phyloP scores from a whole-genome alignment of 306 rosid species.

The Coriaria nepalensis region DNA sequence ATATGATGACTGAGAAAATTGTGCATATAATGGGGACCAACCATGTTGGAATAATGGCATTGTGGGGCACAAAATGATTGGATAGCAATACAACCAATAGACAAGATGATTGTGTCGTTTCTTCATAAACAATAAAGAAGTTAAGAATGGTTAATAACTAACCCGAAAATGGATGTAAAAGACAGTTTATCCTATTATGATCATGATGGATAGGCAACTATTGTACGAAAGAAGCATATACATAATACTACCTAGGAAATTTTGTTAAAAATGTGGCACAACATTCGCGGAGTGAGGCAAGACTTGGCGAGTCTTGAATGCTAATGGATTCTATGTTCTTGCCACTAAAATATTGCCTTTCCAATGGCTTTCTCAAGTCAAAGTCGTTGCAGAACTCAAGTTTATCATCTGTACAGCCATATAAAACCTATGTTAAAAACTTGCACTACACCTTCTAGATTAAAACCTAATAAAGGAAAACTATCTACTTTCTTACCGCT shows the following conservation, averaged over 20 bases:
- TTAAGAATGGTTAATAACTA: background rate
- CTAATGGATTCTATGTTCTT: conserved; percentile 50
- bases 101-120: conserved; percentile 29
- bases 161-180: background rate
- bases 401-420: conserved; percentile 31
- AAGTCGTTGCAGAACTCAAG: conserved; percentile 64
- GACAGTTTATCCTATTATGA: background rate
- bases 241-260: conserved; percentile 43
- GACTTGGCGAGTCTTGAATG: conserved; percentile 50
- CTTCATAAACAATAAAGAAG: conserved; percentile 17
- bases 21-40: conserved; percentile 21
- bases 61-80: conserved; percentile 91
- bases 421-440: conserved; percentile 2
- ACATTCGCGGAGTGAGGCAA: conserved; percentile 33
- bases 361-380: conserved; percentile 74
- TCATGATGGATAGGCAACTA: too few species aligned
- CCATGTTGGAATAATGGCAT: conserved; percentile 55
- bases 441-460: background rate
- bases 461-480: background rate
- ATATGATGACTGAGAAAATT: background rate
- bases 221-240: background rate
- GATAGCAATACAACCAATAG: conserved; percentile 66
- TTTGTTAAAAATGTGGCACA: conserved; percentile 61
- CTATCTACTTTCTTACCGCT: background rate
- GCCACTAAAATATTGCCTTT: conserved; percentile 49